Base-by-base conservation (phyloP, 169 alveolate species). In the Neospora caninum region DNA sequence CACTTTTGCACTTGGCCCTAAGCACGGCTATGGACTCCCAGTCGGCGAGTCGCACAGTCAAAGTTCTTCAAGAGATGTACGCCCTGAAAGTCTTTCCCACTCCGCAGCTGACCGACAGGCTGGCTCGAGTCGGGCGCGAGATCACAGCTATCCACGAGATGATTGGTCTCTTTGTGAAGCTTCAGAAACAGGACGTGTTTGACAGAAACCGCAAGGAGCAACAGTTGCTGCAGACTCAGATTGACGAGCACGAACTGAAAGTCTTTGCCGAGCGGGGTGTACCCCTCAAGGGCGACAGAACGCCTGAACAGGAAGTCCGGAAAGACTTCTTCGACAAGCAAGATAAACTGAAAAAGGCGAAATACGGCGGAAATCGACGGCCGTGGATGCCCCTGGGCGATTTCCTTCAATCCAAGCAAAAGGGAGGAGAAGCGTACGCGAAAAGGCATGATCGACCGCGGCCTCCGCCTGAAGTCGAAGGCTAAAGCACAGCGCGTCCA, bases 81-180 rank as follows among this genome's bases (percentile, higher is more conserved):
- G 45, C 88, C 31, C 89, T 95, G 49, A 95, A 96, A 69, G 94
- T 97, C 49, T 97, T 95, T 88, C 99, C 99, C 0, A 96, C 97
- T 1, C 97, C 98, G 16, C 94, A 95, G 87, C 94, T 97, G 86
- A 91, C 96, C 54, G 96, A 91, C 49, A 96, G 93, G 83, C 94
- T 98, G 89, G 97, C 96, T 36, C 94, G 91, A 42, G 97, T 95
- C 29, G 99, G 97, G n/a, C 96, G 97, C 80, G 96, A 96, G 84
- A 95, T 97, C 80, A 91, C 96, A 10, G 97, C 97, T 16, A 96
- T 98, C 25, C 98, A 98, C 95, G 41, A 88, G 69, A 89, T 95
- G 73, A 96, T 97, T 58, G 93, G 93, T 43, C 95, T 94, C 82
- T 80, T 96, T 91, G 91, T 96, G 39, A 4, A 67, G 92, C 96